A percentile compares a stretch with the other conserved stretches of the same genome.
phyloP scores from a whole-genome alignment of 2,329 filamentous ascomycete genomes.

The Aciculosporium take region DNA sequence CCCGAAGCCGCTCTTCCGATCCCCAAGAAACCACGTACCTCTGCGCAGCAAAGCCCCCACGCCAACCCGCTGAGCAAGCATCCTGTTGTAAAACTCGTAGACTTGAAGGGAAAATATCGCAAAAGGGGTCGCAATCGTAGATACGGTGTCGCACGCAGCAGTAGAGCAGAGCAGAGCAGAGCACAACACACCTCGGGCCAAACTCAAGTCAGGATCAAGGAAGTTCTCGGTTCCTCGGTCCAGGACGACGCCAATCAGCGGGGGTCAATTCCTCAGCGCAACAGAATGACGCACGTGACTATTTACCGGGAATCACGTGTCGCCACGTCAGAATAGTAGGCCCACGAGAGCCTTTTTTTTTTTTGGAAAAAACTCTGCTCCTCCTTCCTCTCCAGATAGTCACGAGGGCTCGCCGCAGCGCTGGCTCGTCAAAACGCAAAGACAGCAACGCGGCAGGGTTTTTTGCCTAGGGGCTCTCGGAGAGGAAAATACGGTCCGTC shows the following conservation, averaged over 20 bases:
- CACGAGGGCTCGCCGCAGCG: slow-evolving; percentile 29
- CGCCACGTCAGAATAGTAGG: not conserved
- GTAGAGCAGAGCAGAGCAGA: too few relatives aligned
- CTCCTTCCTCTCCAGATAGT: slow-evolving; percentile 33
- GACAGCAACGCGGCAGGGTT: slow-evolving; percentile 19
- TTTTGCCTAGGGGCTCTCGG: slow-evolving; percentile 24
- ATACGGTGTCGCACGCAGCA: too few relatives aligned
- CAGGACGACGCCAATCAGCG: slow-evolving; percentile 24
- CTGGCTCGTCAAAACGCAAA: slow-evolving; percentile 11
- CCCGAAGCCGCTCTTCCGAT: too few relatives aligned
- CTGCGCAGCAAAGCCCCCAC: slow-evolving; percentile 45
- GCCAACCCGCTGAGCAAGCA: slow-evolving; percentile 45
- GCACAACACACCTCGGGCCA: too few relatives aligned
- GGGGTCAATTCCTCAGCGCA: slow-evolving; percentile 22
- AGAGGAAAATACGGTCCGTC: slow-evolving; percentile 38
- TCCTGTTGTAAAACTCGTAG: too few relatives aligned
- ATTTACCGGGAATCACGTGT: too few relatives aligned
- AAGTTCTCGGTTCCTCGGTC: slow-evolving; percentile 35
- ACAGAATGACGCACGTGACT: slow-evolving; percentile 17
- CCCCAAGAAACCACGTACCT: slow-evolving; percentile 26
- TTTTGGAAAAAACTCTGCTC: slow-evolving; percentile 10
- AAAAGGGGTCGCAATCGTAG: not conserved
- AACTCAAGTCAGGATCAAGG: too few relatives aligned
- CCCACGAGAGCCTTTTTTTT: slow-evolving; percentile 1
- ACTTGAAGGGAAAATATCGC: too few relatives aligned